Evolutionary conservation across 495 filamentous ascomycete species (phyloP).

Genomic region (Penicillium herquei): DNA sequence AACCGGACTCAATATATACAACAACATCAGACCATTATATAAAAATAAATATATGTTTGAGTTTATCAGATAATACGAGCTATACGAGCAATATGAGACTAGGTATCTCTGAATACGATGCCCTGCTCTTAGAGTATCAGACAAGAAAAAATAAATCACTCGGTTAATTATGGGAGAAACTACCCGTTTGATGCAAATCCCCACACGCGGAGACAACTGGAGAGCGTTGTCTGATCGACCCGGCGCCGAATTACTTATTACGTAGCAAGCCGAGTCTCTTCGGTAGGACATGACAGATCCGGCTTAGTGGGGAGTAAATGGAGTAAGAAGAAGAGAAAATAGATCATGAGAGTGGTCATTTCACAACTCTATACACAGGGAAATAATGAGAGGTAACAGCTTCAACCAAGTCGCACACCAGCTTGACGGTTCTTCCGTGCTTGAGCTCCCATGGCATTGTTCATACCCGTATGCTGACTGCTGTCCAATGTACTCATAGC

Average conservation of each 20-base stretch:
- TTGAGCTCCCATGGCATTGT: slow-evolving; percentile 66
- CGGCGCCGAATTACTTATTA: slow-evolving; percentile 6
- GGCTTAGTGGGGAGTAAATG: slow-evolving; percentile 6
- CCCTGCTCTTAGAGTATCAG: neutral
- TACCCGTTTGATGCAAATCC: slow-evolving; percentile 3
- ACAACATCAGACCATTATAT: neutral
- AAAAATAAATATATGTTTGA: neutral
- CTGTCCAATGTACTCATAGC: slow-evolving; percentile 78
- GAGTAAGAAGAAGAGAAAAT: neutral
- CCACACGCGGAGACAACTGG: slow-evolving; percentile 32
- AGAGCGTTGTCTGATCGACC: neutral
- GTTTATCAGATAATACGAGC: no score
- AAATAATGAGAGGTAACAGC: neutral
- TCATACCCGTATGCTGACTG: slow-evolving; percentile 80
- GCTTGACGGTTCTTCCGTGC: slow-evolving; percentile 85
- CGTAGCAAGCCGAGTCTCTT: slow-evolving; percentile 8
- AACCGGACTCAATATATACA: neutral
- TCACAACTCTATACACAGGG: slow-evolving; percentile 13
- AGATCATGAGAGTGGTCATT: slow-evolving; percentile 8
- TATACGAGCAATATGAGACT: no score
- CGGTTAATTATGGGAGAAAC: neutral
- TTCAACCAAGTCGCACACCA: slow-evolving; percentile 77
- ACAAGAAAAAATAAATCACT: neutral
- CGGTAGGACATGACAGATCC: slow-evolving; percentile 21
- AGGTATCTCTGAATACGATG: no score